phyloP scores from a whole-genome alignment of 2,329 filamentous ascomycete genomes.

The Arthroderma sp. region DNA sequence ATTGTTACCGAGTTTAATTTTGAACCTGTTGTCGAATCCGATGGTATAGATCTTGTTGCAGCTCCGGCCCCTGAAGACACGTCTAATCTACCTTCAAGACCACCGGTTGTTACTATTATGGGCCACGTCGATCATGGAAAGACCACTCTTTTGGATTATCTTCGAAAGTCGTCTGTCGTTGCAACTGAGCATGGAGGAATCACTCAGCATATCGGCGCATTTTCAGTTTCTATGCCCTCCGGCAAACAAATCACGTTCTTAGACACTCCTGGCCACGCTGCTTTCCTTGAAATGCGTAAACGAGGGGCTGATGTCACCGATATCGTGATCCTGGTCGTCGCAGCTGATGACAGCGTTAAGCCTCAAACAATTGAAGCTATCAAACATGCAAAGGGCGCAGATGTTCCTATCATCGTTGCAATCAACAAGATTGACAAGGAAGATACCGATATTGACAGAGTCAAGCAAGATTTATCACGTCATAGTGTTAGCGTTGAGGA shows the following conservation, averaged over 20 bases:
- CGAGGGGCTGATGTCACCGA: slow-evolving; percentile 92
- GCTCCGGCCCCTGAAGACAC: slow-evolving; percentile 57
- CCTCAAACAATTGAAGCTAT: slow-evolving; percentile 93
- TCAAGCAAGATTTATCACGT: slow-evolving; percentile 74
- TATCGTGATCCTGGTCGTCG: slow-evolving; percentile 90
- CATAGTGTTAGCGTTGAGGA: slow-evolving; percentile 89
- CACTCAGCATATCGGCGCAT: slow-evolving; percentile 96
- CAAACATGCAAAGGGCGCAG: slow-evolving; percentile 76
- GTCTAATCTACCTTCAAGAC: slow-evolving; percentile 57
- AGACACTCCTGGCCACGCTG: slow-evolving; percentile 91
- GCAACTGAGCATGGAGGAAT: slow-evolving; percentile 91
- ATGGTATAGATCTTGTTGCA: slow-evolving; percentile 59
- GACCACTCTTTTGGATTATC: slow-evolving; percentile 85
- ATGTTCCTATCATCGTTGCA: slow-evolving; percentile 91
- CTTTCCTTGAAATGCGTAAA: slow-evolving; percentile 90
- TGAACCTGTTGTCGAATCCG: slow-evolving; percentile 61
- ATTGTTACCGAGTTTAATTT: slow-evolving; percentile 89
- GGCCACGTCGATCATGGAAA: slow-evolving; percentile 98
- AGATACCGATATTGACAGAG: slow-evolving; percentile 64
- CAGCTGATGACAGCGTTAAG: slow-evolving; percentile 93
- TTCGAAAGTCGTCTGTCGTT: slow-evolving; percentile 84
- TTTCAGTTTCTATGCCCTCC: slow-evolving; percentile 74
- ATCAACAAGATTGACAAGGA: slow-evolving; percentile 96
- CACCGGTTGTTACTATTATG: slow-evolving; percentile 98
- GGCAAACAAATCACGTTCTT: slow-evolving; percentile 92